Conservation (phyloP, 331 rosid species). For the Pyrus hybrid region DNA sequence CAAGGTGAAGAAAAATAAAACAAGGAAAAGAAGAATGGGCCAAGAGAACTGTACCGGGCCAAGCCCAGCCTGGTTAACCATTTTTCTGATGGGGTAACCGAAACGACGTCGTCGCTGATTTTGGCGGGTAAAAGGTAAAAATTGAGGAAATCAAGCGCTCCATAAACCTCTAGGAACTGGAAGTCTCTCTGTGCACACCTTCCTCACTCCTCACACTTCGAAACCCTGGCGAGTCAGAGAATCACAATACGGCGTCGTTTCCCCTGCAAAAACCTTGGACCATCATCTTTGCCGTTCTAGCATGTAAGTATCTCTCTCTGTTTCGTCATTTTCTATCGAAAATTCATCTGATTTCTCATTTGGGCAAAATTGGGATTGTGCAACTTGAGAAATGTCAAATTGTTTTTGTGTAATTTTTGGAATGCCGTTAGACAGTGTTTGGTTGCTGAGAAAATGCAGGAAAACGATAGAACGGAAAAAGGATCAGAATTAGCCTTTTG, state of each 20-base stretch:
- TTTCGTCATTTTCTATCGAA: background rate
- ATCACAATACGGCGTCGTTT: background rate
- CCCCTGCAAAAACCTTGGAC: background rate
- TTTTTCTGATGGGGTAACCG: too few species aligned
- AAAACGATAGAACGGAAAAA: background rate
- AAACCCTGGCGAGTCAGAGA: background rate
- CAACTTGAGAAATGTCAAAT: background rate
- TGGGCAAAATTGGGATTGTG: background rate
- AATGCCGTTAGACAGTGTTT: background rate
- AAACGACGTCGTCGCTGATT: background rate
- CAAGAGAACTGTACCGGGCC: background rate
- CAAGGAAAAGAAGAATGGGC: background rate
- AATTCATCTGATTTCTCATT: background rate
- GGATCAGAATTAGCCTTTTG: background rate
- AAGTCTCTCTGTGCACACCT: background rate
- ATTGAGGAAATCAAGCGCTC: background rate
- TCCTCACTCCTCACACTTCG: background rate
- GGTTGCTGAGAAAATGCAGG: background rate
- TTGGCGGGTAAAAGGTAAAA: background rate
- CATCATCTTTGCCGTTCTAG: background rate
- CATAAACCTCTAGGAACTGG: background rate
- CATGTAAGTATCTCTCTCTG: background rate
- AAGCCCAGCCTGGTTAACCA: background rate
- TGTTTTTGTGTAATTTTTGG: background rate
- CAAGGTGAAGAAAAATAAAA: background rate